A percentile compares a stretch with the other conserved stretches of the same genome.
Conservation (phyloP, 1,284 basidiomycete species). For the Retiboletus flavoniger region DNA sequence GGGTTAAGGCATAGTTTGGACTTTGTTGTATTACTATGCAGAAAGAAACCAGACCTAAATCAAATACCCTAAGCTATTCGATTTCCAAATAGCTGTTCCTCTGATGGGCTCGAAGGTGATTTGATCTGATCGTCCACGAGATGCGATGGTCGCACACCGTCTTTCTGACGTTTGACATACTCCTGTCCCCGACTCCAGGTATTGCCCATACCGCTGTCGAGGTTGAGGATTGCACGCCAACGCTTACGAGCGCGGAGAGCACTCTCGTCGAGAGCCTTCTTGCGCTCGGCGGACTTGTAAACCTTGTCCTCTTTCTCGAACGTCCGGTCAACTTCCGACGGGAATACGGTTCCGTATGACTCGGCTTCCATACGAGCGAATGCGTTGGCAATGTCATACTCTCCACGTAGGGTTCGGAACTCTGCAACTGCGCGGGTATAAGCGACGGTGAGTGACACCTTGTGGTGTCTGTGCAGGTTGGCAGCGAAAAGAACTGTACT, state of each 20-base stretch:
- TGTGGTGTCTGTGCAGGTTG: constrained; percentile 71
- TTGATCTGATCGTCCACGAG: constrained; percentile 21
- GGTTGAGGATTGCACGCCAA: constrained; percentile 66
- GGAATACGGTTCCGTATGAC: constrained; percentile 71
- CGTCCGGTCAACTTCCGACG: constrained; percentile 58
- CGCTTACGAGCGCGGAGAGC: constrained; percentile 66
- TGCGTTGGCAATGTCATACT: constrained; percentile 75
- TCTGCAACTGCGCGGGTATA: constrained; percentile 81
- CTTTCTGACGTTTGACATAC: constrained; percentile 69
- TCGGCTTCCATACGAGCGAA: constrained; percentile 83
- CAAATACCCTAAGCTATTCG: constrained; percentile 15
- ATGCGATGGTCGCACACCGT: constrained; percentile 65
- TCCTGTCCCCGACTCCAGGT: constrained; percentile 67
- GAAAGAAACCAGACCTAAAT: not conserved
- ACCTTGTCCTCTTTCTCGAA: constrained; percentile 63
- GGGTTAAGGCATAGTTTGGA: constrained; percentile 49
- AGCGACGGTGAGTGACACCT: constrained; percentile 72
- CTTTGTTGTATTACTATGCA: constrained; percentile 25
- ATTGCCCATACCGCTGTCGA: constrained; percentile 41
- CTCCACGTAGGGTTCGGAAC: constrained; percentile 83
- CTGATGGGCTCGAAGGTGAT: constrained; percentile 12
- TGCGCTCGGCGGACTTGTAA: constrained; percentile 58
- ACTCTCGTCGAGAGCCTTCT: constrained; percentile 55
- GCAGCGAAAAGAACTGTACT: constrained; percentile 83
- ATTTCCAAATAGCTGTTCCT: constrained; percentile 22